Conservation (phyloP, 305 asterid species). For the Fraxinus floribunda region DNA sequence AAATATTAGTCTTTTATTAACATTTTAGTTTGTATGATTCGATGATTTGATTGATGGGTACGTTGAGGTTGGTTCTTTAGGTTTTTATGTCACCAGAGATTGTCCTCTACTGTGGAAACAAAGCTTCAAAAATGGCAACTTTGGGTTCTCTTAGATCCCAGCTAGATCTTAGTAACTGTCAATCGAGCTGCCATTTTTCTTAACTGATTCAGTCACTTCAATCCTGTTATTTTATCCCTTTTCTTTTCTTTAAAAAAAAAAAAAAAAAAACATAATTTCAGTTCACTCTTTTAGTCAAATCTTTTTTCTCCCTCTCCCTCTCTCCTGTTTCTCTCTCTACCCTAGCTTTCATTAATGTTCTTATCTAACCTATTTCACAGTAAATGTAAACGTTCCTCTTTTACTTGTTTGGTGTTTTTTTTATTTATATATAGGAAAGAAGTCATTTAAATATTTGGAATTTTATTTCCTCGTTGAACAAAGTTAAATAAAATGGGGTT, state of each 20-base stretch:
- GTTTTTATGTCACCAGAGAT: conserved; percentile 26
- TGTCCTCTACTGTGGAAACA: conserved; percentile 64
- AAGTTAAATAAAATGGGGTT: neutral
- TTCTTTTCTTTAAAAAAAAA: neutral
- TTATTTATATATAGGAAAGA: too few relatives aligned
- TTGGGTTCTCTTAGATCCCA: conserved; percentile 25
- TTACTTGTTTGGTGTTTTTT: neutral
- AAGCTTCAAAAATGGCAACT: conserved; percentile 11
- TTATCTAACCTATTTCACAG: neutral
- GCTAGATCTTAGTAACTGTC: conserved; percentile 33
- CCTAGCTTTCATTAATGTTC: neutral
- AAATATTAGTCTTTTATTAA: conserved; percentile 9
- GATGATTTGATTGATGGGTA: conserved; percentile 47
- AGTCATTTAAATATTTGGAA: neutral
- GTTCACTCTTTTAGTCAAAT: conserved; percentile 6
- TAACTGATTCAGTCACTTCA: conserved; percentile 70
- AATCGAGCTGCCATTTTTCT: conserved; percentile 29
- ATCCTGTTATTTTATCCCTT: conserved; percentile 30
- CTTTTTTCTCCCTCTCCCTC: neutral
- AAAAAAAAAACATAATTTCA: conserved; percentile 29
- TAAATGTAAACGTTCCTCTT: neutral
- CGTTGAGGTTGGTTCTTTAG: conserved; percentile 17
- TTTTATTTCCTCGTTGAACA: neutral
- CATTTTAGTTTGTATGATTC: conserved; percentile 30
- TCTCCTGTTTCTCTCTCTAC: neutral